Base-by-base conservation (phyloP, 2,329 filamentous ascomycete species). In the Alternaria metachromatica region DNA sequence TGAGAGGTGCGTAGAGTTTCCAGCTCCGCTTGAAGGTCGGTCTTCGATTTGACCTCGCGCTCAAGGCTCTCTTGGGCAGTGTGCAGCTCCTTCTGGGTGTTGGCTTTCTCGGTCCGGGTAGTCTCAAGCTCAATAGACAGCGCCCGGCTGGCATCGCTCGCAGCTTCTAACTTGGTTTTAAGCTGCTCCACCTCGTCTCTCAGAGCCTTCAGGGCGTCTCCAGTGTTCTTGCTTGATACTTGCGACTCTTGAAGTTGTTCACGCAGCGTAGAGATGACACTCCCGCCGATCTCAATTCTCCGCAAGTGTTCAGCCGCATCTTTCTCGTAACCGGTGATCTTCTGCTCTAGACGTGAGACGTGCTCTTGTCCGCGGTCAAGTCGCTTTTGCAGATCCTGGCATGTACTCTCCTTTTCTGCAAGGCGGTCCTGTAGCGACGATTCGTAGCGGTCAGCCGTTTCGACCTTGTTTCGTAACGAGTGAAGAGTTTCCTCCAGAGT, bases 331-430 rank as follows among this genome's bases (percentile, higher is more conserved):
- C 60, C 68, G 0, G 49, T 56, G 3, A 77, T 69, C 26, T 72
- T 71, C 30, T 72, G 67, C 56, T 77, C 69, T 13, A 79, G 60
- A 13, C 21, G 20, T 23, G 21, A 12, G 20, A 62, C 11, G 18
- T 71, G 64, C 51, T 76, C 66, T 15, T 78, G 49, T 10, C 72
- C 68, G 41, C 72, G 68, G 26, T 74, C 67, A 8, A 77, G 58
- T n/a, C 69, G 65, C 12, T 64, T 58, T 23, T 54, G 60, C 33
- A 76, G 45, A 3, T 66, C 64, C 11, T 65, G 55, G 10, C 65
- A 70, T 13, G 62, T 44, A 6, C 21, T 54, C 5, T 77, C 72
- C 25, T 73, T 75, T 7, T 73, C 68, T 11, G 55, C 25, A 8
- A 80, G 63, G 8, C 65, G 69, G 13, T 71, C 46, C 28, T 64